phyloP scores from a whole-genome alignment of 2,329 filamentous ascomycete species.

The Phyllosticta capitalensis region DNA sequence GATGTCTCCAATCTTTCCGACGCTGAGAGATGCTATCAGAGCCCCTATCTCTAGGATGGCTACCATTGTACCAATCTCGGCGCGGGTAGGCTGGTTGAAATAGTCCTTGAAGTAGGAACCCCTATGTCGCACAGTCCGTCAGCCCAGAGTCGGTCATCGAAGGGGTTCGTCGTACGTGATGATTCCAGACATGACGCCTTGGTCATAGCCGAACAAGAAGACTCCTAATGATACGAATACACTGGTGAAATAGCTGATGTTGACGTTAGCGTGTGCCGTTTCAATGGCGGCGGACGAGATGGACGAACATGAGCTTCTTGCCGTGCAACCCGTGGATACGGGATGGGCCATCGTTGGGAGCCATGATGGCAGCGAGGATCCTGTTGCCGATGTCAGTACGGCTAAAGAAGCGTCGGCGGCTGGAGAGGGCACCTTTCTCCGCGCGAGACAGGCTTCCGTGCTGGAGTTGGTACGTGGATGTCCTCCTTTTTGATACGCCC shows the following conservation, averaged over 20 bases:
- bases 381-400: not conserved
- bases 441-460: constrained; percentile 52
- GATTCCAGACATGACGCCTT: constrained; percentile 76
- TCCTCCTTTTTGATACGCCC: constrained; percentile 51
- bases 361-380: constrained; percentile 76
- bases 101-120: constrained; percentile 84
- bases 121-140: constrained; percentile 38
- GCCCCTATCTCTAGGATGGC: constrained; percentile 93
- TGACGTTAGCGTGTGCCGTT: not conserved
- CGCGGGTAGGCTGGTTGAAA: constrained; percentile 78
- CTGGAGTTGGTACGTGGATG: constrained; percentile 68
- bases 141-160: constrained; percentile 13
- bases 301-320: constrained; percentile 78
- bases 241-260: constrained; percentile 81
- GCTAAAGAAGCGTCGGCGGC: not conserved
- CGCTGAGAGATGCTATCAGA: constrained; percentile 75
- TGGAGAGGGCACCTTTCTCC: constrained; percentile 44
- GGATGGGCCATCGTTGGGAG: constrained; percentile 56
- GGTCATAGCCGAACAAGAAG: constrained; percentile 83
- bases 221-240: constrained; percentile 81
- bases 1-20: constrained; percentile 83
- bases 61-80: constrained; percentile 92
- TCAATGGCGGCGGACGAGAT: constrained; percentile 9
- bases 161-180: constrained; percentile 49
- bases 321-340: constrained; percentile 88